Percentiles rank a stretch among this genome's conserved stretches.
Evolutionary conservation across 1,284 basidiomycete genomes (phyloP).

Genomic region (Apiotrichum gracile): DNA sequence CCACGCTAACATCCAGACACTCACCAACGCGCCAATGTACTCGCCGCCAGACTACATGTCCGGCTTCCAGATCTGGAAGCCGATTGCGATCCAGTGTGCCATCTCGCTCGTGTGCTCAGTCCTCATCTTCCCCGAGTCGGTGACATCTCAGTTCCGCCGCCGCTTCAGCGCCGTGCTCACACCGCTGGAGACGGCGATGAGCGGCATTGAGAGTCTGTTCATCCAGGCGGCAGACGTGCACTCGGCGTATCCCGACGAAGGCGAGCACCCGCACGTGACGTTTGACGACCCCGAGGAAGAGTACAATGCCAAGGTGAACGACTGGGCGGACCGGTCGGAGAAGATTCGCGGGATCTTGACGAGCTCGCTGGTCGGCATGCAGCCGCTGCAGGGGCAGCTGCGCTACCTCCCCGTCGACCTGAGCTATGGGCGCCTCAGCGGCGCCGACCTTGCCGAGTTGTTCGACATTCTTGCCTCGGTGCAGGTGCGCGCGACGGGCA

Average conservation of each 20-base stretch:
- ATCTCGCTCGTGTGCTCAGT: slow-evolving; percentile 31
- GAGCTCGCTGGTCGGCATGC: slow-evolving; percentile 30
- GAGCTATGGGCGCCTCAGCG: slow-evolving; percentile 38
- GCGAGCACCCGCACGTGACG: not conserved
- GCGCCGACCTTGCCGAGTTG: slow-evolving; percentile 35
- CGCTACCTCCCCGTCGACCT: slow-evolving; percentile 42
- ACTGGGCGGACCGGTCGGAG: slow-evolving; percentile 33
- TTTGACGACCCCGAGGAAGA: slow-evolving; percentile 3
- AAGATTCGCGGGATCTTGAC: slow-evolving; percentile 32
- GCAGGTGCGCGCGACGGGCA: slow-evolving; percentile 40
- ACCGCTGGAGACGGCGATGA: slow-evolving; percentile 28
- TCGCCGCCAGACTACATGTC: slow-evolving; percentile 29
- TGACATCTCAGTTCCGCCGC: slow-evolving; percentile 37
- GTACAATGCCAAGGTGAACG: slow-evolving; percentile 17
- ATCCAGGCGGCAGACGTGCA: slow-evolving; percentile 5
- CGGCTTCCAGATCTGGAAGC: slow-evolving; percentile 40
- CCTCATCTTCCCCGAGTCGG: slow-evolving; percentile 43
- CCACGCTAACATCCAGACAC: slow-evolving; percentile 17
- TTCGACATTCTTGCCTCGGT: slow-evolving; percentile 33
- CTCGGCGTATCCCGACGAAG: not conserved
- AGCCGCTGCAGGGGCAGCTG: slow-evolving; percentile 36
- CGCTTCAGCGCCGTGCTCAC: slow-evolving; percentile 33
- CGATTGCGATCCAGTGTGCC: slow-evolving; percentile 41
- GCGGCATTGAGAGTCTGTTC: slow-evolving; percentile 34
- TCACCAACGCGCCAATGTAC: slow-evolving; percentile 35